Evolutionary conservation across 2,329 filamentous ascomycete species (phyloP).

Genomic region (Leptographium radiaticola): DNA sequence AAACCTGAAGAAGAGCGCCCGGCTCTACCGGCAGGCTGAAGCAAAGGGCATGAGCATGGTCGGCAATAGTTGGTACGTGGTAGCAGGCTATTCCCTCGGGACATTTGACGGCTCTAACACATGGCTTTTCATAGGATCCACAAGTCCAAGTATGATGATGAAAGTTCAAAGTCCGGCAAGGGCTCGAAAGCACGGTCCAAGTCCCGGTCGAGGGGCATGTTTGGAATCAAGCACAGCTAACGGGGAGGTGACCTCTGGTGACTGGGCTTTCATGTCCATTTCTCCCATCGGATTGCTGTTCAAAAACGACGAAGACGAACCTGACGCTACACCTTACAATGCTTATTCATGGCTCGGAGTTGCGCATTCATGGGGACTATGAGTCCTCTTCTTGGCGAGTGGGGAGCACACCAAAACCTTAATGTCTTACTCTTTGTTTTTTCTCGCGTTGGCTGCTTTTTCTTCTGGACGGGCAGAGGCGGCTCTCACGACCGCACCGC

Average conservation of each 20-base stretch:
- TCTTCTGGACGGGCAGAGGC: neutral
- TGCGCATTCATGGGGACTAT: neutral
- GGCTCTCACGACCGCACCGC: too few relatives aligned
- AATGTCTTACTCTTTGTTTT: too few relatives aligned
- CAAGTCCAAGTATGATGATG: slow-evolving; percentile 82
- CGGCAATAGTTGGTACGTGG: slow-evolving; percentile 86
- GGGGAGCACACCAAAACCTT: neutral
- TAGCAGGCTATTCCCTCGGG: neutral
- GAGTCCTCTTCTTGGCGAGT: neutral
- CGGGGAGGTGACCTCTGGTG: neutral
- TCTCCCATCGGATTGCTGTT: neutral
- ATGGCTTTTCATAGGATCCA: slow-evolving; percentile 58
- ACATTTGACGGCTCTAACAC: too few relatives aligned
- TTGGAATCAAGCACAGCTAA: slow-evolving; percentile 30
- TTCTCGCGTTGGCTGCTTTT: neutral
- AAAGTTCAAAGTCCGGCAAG: slow-evolving; percentile 32
- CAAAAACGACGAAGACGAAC: neutral
- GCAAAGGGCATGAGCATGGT: slow-evolving; percentile 94
- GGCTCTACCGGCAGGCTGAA: slow-evolving; percentile 81
- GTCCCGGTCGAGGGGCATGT: slow-evolving; percentile 60
- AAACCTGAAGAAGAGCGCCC: slow-evolving; percentile 85
- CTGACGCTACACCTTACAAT: neutral
- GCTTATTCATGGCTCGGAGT: neutral
- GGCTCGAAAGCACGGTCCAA: slow-evolving; percentile 62
- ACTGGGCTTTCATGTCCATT: neutral